Evolutionary conservation across 371 early-diverging fungal genomes (phyloP).

Genomic region (Globomyces sp.): DNA sequence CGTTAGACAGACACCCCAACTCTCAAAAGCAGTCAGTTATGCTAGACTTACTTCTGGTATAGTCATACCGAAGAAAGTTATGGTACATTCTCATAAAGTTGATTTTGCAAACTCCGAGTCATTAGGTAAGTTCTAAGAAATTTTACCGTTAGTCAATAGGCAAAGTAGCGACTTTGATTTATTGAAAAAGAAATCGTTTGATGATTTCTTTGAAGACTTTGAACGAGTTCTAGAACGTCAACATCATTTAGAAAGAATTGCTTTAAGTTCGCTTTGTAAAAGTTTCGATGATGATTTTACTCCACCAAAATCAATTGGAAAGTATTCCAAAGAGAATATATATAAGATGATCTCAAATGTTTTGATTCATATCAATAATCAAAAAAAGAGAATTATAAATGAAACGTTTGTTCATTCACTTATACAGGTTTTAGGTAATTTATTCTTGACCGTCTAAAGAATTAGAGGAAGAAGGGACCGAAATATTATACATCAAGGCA

Average conservation of each 20-base stretch:
- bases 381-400: background rate
- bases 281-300: background rate
- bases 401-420: background rate
- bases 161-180: too few relatives aligned
- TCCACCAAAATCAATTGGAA: constrained; percentile 5
- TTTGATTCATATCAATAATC: background rate
- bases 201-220: constrained; percentile 6
- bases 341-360: background rate
- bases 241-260: constrained; percentile 2
- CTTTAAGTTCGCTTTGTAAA: background rate
- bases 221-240: background rate
- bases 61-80: too few relatives aligned
- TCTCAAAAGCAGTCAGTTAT: too few relatives aligned
- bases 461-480: background rate
- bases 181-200: too few relatives aligned
- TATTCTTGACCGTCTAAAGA: background rate
- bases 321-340: background rate
- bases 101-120: too few relatives aligned
- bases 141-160: too few relatives aligned
- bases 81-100: too few relatives aligned
- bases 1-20: too few relatives aligned
- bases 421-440: background rate
- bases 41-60: too few relatives aligned
- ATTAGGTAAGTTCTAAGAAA: too few relatives aligned
- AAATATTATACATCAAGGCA: background rate